Percentiles rank a stretch among this genome's conserved stretches.
phyloP scores from a whole-genome alignment of 2,329 filamentous ascomycete genomes.

The Biscogniauxia mediterranea region DNA sequence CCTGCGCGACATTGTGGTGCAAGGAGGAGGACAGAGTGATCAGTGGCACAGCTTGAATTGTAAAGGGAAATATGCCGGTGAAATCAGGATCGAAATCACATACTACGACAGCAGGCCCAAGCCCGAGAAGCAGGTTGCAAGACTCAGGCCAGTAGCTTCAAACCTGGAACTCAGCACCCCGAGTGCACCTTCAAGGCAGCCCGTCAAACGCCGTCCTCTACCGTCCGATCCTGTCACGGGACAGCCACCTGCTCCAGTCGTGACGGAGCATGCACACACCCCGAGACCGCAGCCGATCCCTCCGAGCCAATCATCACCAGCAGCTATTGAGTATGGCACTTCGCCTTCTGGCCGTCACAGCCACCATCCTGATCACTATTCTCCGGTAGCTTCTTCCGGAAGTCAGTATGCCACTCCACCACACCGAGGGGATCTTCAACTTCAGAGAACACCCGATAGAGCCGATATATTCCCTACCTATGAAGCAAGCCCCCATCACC shows the following conservation, averaged over 20 bases:
- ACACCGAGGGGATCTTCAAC: slow-evolving; percentile 39
- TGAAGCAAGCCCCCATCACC: slow-evolving; percentile 32
- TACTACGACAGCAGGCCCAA: slow-evolving; percentile 91
- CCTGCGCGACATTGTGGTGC: slow-evolving; percentile 74
- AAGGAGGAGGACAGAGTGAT: slow-evolving; percentile 90
- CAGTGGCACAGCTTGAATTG: slow-evolving; percentile 86
- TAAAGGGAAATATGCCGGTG: slow-evolving; percentile 93
- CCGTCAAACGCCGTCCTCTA: slow-evolving; percentile 79
- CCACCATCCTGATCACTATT: slow-evolving; percentile 38
- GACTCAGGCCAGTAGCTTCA: slow-evolving; percentile 44
- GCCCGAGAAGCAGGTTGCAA: slow-evolving; percentile 65
- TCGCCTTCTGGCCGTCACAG: slow-evolving; percentile 34
- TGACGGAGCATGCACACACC: slow-evolving; percentile 45
- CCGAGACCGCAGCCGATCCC: slow-evolving; percentile 46
- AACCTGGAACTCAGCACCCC: slow-evolving; percentile 33
- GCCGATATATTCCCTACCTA: slow-evolving; percentile 25
- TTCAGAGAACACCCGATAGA: slow-evolving; percentile 22
- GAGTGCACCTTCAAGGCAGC: slow-evolving; percentile 41
- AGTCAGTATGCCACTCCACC: slow-evolving; percentile 35
- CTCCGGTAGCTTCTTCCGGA: slow-evolving; percentile 29
- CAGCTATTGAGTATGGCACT: slow-evolving; percentile 50
- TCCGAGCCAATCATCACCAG: slow-evolving; percentile 51
- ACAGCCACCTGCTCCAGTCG: slow-evolving; percentile 42
- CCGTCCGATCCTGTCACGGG: slow-evolving; percentile 72
- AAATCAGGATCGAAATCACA: slow-evolving; percentile 91